Evolutionary conservation across 2,329 filamentous ascomycete genomes (phyloP).

Genomic region (Aaosphaeria arxii): DNA sequence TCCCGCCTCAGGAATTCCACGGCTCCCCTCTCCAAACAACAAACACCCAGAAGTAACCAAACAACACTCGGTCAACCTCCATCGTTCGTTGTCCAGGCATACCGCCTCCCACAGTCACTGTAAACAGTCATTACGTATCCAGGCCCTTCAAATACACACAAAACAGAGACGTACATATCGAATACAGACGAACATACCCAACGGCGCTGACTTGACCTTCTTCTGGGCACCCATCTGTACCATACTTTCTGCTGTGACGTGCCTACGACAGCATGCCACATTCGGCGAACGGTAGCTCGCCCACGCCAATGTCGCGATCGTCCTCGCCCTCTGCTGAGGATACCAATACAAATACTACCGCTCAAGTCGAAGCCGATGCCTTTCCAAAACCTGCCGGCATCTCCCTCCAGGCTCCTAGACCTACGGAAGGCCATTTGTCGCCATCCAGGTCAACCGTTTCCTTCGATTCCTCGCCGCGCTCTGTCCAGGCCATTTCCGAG

Average conservation of each 20-base stretch:
- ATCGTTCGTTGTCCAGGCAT: too few relatives aligned
- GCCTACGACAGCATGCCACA: slow-evolving; percentile 28
- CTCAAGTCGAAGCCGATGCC: slow-evolving; percentile 12
- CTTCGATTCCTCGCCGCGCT: slow-evolving; percentile 32
- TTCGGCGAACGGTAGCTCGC: slow-evolving; percentile 27
- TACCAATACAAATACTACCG: slow-evolving; percentile 14
- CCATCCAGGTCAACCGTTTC: slow-evolving; percentile 38
- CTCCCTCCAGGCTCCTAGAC: slow-evolving; percentile 26
- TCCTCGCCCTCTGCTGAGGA: slow-evolving; percentile 25
- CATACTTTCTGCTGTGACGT: not conserved
- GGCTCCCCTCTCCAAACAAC: slow-evolving; percentile 15
- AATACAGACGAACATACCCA: not conserved
- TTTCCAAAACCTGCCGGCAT: slow-evolving; percentile 35
- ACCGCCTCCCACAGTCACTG: too few relatives aligned
- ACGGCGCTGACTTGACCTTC: not conserved
- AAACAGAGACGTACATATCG: not conserved
- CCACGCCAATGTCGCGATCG: slow-evolving; percentile 33
- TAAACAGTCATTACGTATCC: too few relatives aligned
- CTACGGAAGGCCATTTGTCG: slow-evolving; percentile 25
- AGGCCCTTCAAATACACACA: too few relatives aligned
- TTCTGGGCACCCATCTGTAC: not conserved
- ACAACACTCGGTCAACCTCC: too few relatives aligned
- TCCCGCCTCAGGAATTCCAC: slow-evolving; percentile 2
- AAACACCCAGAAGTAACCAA: not conserved
- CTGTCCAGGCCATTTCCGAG: slow-evolving; percentile 18